Base-by-base conservation (phyloP, 371 early-diverging fungal genomes). In the Mycotypha africana region DNA sequence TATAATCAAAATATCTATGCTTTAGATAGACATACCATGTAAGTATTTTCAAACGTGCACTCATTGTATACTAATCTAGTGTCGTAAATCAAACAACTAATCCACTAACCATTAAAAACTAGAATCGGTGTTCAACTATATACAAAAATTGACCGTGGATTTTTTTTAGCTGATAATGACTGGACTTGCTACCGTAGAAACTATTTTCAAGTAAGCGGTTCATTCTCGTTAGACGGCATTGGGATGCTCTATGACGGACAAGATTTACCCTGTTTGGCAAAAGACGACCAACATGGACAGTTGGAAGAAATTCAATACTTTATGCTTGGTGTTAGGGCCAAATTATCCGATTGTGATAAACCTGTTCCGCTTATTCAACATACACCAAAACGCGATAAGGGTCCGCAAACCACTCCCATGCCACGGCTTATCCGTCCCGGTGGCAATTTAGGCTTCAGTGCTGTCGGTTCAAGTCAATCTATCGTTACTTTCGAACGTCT, bases 101-200 rank as follows among this genome's bases (percentile, higher is more conserved):
- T 28, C 11, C 28, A 9, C 15, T 41, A 9, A 25, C 23, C 23
- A 16, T 15, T 23, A 17, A 32, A 14, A 17, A 4, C 25, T 52
- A 69, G 56, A 16, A 53, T 57, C 39, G 61, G 46, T 49, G 89
- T 75, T 45, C 67, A 58, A 32, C 63, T 84, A 19, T 61, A 76
- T 30, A 65, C 78, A 40, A 79, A 79, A 44, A 66, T 89, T 33
- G 91, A 89, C 54, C 79, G 83, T 31, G 91, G 91, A 2, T 91
- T 86, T 62, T 87, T 86, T 58, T 54, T 85, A 52, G 85, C 88
- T 11, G 79, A 84, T 24, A 82, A 78, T 52, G 81, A 83, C 42
- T 94, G 93, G 94, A 90, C 92, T 1, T 92, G 94, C 58, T 93
- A 93, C 64, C 82, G 94, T 39, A 82, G 94, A 49, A 93, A 93